A percentile compares a stretch with the other conserved stretches of the same genome.
Conservation (phyloP, 768 basidiomycete genomes). For the Kwoniella bestiolae region DNA sequence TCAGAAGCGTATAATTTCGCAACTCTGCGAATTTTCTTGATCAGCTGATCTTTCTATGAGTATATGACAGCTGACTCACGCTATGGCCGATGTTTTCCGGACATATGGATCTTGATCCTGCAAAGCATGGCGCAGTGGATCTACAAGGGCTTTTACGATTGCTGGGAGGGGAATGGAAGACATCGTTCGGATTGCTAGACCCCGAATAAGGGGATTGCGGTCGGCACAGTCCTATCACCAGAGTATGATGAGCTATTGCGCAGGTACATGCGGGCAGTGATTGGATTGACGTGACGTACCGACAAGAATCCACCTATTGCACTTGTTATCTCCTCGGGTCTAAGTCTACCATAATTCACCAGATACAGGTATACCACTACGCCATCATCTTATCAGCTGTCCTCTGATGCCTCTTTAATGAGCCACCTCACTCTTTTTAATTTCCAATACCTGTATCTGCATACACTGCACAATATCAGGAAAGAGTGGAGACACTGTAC, state of each 20-base stretch:
- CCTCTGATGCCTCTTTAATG: background rate
- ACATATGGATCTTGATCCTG: conserved; percentile 97
- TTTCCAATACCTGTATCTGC: conserved; percentile 91
- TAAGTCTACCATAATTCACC: conserved; percentile 91
- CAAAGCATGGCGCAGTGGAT: conserved; percentile 87
- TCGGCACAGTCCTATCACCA: conserved; percentile 85
- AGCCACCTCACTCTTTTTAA: conserved; percentile 87
- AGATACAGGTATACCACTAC: conserved; percentile 97
- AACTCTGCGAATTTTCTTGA: conserved; percentile 64
- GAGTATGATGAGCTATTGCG: background rate
- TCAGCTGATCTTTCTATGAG: conserved; percentile 13
- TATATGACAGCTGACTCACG: conserved; percentile 37
- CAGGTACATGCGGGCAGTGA: no score
- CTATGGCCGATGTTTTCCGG: conserved; percentile 93
- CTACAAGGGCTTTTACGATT: conserved; percentile 80
- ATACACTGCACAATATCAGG: conserved; percentile 94
- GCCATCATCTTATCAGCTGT: conserved; percentile 2
- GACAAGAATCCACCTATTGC: conserved; percentile 90
- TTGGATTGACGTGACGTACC: conserved; percentile 60
- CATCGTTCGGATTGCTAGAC: conserved; percentile 97
- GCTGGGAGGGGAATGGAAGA: conserved; percentile 91
- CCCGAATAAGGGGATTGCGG: conserved; percentile 93
- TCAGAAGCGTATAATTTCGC: conserved; percentile 93
- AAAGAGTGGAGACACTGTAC: conserved; percentile 87
- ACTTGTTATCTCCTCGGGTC: conserved; percentile 88